Base-by-base conservation (phyloP, 2,329 filamentous ascomycete genomes). In the Drechslerella dactyloides region DNA sequence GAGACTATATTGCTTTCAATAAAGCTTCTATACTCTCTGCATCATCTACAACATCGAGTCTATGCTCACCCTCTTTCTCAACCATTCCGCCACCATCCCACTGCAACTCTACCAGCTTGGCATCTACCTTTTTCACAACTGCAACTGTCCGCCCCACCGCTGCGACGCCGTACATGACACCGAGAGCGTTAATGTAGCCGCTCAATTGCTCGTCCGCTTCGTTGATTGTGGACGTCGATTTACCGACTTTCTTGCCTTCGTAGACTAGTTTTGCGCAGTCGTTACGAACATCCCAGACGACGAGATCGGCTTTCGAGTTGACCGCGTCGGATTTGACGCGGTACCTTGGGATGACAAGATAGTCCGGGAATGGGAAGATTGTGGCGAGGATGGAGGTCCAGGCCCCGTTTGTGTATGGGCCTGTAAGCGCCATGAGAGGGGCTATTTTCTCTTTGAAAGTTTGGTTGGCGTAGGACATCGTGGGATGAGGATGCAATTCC, bases 181-280 rank as follows among this genome's bases (percentile, higher is more conserved):
- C 55, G 8, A 72, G 55, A 2, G 55, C 35, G 24, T 52, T 65
- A 11, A 72, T 72, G 35, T 72, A 72, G n/a, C 51, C 60, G 7
- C 52, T 57, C 55, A 72, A 51, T 42, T 72, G 68, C 30, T 72
- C 50, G 23, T 72, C 68, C 15, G 68, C 68, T 11, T 72, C 60
- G 27, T 61, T 55, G 21, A 72, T 72, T 1, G 68, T 65, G 5
- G 60, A 65, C n/a, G 68, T 72, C 11, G 68, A 72, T 35, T 72
- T 72, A 11, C 68, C 68, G 13, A 72, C 40, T 53, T 72, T 72
- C 55, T 72, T 72, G 7, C 68, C 68, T 27, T 72, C 68, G 42
- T 72, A 72, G 13, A 72, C 68, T 1, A 72, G 51, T 30, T 72
- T 72, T 21, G 60, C 60, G 21, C 37, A 13, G 17, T 72, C 40